Evolutionary conservation across 257 asterid genomes (phyloP), one percentile per base, ranked within the genome.

Genomic region (Salvia hispanica): DNA sequence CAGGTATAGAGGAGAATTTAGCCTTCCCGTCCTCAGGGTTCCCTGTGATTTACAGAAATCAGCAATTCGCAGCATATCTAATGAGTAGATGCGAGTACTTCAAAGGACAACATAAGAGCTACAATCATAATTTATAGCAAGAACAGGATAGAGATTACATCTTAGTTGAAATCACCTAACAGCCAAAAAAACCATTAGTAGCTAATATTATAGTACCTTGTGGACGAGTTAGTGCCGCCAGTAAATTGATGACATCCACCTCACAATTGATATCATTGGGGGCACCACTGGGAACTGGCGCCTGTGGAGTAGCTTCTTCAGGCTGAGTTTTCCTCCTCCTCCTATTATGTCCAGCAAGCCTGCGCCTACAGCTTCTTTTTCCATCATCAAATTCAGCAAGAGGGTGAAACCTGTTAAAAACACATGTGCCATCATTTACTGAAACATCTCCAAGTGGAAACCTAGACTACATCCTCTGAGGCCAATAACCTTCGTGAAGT

Each of bases 351-450:
- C 95, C 98, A 64, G 98, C 98, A 57, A 92, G 91, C 60, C 98
- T 82, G 9, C 96, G 86, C 77, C 98, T 83, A 73, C 98, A 92
- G 72, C 98, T 92, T 75, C 98, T 83, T 83, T 92, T 92, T 6
- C 98, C 98, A 80, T 87, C 98, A 13, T 92, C 98, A 78, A 92
- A 92, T 74, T 92, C 96, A 34, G 85, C 61, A 56, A 92, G 98
- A n/a, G 85, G 86, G 79, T 92, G 98, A 63, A 90, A 90, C 89
- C 95, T 91, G 82, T 61, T 18, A 39, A 52, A 42, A 59, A n/a
- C 11, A 47, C 48, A 62, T 55, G 36, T 28, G 44, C 45, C 48
- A 43, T 46, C 37, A 53, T 28, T 44, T 7, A 16, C 13, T 10
- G 16, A 13, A 54, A 7, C 33, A 14, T 7, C 14, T 21, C 4